Evolutionary conservation across 345 rosid species (phyloP).

Genomic region (Heritiera littoralis): DNA sequence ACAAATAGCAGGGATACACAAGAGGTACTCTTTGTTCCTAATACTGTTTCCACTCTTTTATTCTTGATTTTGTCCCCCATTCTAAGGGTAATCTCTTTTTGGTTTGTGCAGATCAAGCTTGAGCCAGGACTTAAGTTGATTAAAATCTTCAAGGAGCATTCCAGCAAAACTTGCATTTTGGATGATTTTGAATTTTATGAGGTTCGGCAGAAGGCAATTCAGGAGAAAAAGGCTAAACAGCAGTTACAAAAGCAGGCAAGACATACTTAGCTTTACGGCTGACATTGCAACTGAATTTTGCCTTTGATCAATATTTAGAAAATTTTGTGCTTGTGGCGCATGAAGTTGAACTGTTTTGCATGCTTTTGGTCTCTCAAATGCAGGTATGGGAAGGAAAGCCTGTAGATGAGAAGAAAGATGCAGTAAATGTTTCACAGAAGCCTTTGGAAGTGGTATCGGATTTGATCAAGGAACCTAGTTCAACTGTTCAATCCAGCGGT

Average conservation of each 20-base stretch:
- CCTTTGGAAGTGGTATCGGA: constrained; percentile 29
- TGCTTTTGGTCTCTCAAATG: not conserved
- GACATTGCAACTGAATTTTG: not conserved
- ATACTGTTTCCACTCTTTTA: not conserved
- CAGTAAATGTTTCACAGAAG: constrained; percentile 21
- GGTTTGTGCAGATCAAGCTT: constrained; percentile 52
- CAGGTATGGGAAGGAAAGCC: constrained; percentile 52
- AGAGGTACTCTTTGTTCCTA: constrained; percentile 52
- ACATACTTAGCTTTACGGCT: not conserved
- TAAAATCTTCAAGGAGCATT: constrained; percentile 80
- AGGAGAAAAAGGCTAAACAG: constrained; percentile 84
- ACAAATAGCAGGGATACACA: constrained; percentile 96
- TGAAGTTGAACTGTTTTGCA: not conserved
- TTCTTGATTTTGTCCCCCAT: too few species aligned
- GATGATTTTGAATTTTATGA: constrained; percentile 92
- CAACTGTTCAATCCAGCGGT: constrained; percentile 25
- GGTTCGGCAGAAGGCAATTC: constrained; percentile 70
- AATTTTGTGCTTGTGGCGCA: not conserved
- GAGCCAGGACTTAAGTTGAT: constrained; percentile 77
- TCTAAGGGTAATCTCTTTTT: not conserved
- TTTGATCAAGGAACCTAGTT: constrained; percentile 34
- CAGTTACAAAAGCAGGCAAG: constrained; percentile 65
- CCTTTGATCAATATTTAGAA: not conserved
- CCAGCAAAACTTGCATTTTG: constrained; percentile 74
- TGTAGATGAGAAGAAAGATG: constrained; percentile 39